A percentile compares a stretch with the other conserved stretches of the same genome.
Evolutionary conservation across 257 asterid genomes (phyloP).

Genomic region (Anisodus acutangulus): DNA sequence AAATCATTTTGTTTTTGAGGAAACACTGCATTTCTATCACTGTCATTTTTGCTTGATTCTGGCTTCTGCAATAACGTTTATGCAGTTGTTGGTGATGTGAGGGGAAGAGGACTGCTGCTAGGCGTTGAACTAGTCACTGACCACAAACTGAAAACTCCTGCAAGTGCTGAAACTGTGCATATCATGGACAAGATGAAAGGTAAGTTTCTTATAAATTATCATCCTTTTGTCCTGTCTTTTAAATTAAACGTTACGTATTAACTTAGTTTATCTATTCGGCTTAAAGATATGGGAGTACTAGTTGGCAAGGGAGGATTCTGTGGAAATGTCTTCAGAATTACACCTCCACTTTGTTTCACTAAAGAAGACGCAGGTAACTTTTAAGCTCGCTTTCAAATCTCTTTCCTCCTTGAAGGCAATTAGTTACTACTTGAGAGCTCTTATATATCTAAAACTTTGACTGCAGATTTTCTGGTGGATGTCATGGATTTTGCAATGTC

Average conservation of each 20-base stretch:
- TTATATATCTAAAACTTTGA: not conserved
- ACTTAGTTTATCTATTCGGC: not conserved
- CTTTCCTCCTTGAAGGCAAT: not conserved
- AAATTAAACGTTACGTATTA: not conserved
- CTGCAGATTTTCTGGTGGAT: conserved; percentile 72
- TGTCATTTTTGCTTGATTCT: not conserved
- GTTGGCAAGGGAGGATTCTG: conserved; percentile 92
- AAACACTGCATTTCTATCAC: not conserved
- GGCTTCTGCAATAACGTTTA: not conserved
- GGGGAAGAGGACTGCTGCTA: conserved; percentile 93
- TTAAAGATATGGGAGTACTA: conserved; percentile 80
- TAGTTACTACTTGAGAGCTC: not conserved
- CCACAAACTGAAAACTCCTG: conserved; percentile 73
- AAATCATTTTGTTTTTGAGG: not conserved
- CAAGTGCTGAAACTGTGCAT: conserved; percentile 70
- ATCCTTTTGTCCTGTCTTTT: not conserved
- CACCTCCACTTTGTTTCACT: conserved; percentile 97
- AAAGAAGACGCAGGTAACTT: conserved; percentile 79
- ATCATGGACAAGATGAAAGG: conserved; percentile 89
- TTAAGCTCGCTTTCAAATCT: conserved; percentile 28
- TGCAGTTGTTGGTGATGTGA: conserved; percentile 32
- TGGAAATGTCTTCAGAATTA: conserved; percentile 87
- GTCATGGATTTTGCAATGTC: conserved; percentile 72
- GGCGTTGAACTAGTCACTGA: conserved; percentile 93
- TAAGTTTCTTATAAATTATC: conserved; percentile 25